Evolutionary conservation across 352 stramenopile species (phyloP), one percentile per base, ranked within the genome.

Genomic region (Globisporangium paddicum): DNA sequence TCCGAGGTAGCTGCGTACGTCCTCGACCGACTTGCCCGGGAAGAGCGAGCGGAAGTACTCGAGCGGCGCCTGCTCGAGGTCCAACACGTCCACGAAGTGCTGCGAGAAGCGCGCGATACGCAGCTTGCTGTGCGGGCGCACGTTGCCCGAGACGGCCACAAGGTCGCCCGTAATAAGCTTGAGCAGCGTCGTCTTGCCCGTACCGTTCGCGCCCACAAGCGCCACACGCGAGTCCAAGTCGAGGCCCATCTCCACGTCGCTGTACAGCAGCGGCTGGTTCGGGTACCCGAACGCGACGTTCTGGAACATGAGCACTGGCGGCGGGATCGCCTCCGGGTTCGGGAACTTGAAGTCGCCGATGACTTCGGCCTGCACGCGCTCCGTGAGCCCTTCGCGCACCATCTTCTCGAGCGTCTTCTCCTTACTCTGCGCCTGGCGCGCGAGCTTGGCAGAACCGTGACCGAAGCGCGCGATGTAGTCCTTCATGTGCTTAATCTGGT

Each of bases 361-460:
- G 8, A 73, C 35, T 57, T 99, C 96, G 32, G 86, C 75, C 55
- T 91, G 74, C 8, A 98, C 95, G 69, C 97, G 98, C 52, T 98
- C 89, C 8, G 94, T 99, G 5, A 99, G 72, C 19, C 97, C 97
- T 23, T 90, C 90, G 37, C 95, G 84, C 51, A 98, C 84, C 96
- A 99, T 99, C 77, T 99, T 99, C 58, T 93, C 87, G 37, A 99
- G 81, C n/a, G 97, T 98, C 79, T 98, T 98, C 75, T 98, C 94
- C 71, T 99, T 99, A 71, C 80, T 97, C 73, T 99, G 95, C 6
- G 96, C 96, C 71, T 99, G 97, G 64, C 97, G 96, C 14, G 96
- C 96, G 67, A 99, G 90, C 79, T 99, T 99, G 48, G 93, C 91
- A 19, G 83, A 98, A 67, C 97, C 97, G 84, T 99, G 97, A 68